Evolutionary conservation across 176 grass and related monocot species (phyloP).

Genomic region (Guadua angustifolia): DNA sequence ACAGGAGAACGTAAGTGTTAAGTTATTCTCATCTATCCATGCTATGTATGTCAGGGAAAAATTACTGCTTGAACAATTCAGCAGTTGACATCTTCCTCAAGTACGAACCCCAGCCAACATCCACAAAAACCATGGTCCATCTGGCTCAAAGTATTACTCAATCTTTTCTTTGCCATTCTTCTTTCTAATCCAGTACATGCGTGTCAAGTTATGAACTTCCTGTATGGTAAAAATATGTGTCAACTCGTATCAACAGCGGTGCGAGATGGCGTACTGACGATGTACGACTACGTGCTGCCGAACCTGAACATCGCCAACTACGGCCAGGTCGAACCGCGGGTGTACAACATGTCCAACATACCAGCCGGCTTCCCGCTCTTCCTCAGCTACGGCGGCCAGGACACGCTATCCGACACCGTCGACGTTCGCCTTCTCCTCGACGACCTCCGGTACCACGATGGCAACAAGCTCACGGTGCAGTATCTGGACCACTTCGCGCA

Average conservation of each 20-base stretch:
- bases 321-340: constrained; percentile 59
- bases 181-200: not conserved
- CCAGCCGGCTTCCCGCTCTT: constrained; percentile 64
- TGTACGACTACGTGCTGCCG: constrained; percentile 65
- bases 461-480: constrained; percentile 61
- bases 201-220: not conserved
- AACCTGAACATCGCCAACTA: constrained; percentile 60
- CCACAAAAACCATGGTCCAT: constrained; percentile 83
- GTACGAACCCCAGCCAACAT: constrained; percentile 86
- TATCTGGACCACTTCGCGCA: constrained; percentile 71
- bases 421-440: constrained; percentile 61
- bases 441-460: constrained; percentile 59
- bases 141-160: constrained; percentile 71
- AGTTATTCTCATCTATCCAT: not conserved
- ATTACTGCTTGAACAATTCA: constrained; percentile 88
- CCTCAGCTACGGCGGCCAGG: constrained; percentile 81
- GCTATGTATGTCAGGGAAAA: constrained; percentile 46
- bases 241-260: constrained; percentile 43
- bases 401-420: constrained; percentile 59
- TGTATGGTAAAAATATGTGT: not conserved
- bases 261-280: constrained; percentile 64
- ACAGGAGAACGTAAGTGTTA: not conserved
- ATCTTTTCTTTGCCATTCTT: not conserved
- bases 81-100: constrained; percentile 68
- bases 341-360: constrained; percentile 63